Conservation (phyloP, 2,329 filamentous ascomycete genomes). For the Cordyceps fumosorosea region DNA sequence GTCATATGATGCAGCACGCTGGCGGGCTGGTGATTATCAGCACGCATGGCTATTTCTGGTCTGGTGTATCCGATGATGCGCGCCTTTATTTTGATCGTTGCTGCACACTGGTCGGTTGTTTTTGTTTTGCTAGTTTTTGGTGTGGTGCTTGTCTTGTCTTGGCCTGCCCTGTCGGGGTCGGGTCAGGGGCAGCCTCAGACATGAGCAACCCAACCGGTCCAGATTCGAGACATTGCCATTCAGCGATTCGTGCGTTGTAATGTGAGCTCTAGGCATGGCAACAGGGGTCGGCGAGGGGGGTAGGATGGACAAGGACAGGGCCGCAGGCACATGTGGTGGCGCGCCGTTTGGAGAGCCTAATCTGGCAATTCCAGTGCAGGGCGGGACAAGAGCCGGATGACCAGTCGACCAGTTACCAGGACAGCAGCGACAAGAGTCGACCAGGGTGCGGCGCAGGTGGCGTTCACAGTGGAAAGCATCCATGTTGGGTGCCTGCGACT, state of each 20-base stretch:
- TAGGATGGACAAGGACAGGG: neutral
- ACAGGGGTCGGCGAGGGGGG: neutral
- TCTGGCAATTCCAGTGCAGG: constrained; percentile 10
- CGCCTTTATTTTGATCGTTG: neutral
- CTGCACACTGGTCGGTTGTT: neutral
- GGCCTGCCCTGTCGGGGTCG: neutral
- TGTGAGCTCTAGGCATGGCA: neutral
- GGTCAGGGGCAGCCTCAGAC: neutral
- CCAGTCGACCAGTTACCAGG: neutral
- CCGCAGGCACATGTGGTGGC: constrained; percentile 10
- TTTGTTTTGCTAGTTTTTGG: neutral
- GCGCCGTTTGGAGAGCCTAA: constrained; percentile 9
- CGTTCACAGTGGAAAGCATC: neutral
- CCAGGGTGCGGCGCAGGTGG: neutral
- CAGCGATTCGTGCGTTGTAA: neutral
- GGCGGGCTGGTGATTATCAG: neutral
- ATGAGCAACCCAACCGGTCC: neutral
- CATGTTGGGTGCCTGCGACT: neutral
- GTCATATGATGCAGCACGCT: neutral
- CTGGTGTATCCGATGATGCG: neutral
- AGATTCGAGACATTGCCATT: constrained; percentile 4
- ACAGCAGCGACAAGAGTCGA: neutral
- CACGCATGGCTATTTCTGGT: neutral
- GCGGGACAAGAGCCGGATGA: constrained; percentile 5
- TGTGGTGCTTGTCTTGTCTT: neutral